Evolutionary conservation across 208 protist species (phyloP).

Genomic region (Wallacemonas sp.): DNA sequence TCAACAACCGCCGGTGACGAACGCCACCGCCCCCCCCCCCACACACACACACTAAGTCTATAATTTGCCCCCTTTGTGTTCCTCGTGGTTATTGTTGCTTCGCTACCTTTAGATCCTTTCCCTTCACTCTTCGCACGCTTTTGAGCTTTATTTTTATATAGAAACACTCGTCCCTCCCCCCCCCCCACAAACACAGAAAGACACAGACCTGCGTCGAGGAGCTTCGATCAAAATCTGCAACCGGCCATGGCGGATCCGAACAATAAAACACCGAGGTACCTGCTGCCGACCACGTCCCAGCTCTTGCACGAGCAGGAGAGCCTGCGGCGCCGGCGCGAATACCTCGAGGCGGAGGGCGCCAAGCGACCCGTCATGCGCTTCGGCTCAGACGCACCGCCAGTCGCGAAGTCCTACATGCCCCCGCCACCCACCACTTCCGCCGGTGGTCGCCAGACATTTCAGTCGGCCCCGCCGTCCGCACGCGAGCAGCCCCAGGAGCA

Average conservation of each 20-base stretch:
- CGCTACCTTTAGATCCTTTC: neutral
- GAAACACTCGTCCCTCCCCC: neutral
- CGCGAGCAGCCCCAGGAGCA: too few relatives aligned
- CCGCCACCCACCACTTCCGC: neutral
- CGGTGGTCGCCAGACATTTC: neutral
- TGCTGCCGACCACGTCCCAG: constrained; percentile 75
- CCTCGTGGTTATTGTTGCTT: too few relatives aligned
- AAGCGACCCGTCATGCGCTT: constrained; percentile 69
- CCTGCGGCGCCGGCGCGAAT: constrained; percentile 55
- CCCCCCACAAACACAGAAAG: too few relatives aligned
- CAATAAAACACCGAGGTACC: constrained; percentile 40
- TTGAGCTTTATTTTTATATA: too few relatives aligned
- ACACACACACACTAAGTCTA: too few relatives aligned
- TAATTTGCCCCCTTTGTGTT: too few relatives aligned
- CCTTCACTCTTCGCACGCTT: too few relatives aligned
- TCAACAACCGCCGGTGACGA: too few relatives aligned
- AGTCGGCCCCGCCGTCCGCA: constrained; percentile 1
- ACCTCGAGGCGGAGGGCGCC: constrained; percentile 44
- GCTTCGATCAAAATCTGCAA: too few relatives aligned
- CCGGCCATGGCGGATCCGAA: constrained; percentile 26
- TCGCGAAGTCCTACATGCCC: neutral
- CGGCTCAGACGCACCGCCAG: constrained; percentile 22
- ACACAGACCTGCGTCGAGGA: too few relatives aligned
- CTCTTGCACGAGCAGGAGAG: constrained; percentile 61
- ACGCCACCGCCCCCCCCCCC: too few relatives aligned